phyloP scores from a whole-genome alignment of 2,329 filamentous ascomycete species.

The Lachnellula subtilissima region DNA sequence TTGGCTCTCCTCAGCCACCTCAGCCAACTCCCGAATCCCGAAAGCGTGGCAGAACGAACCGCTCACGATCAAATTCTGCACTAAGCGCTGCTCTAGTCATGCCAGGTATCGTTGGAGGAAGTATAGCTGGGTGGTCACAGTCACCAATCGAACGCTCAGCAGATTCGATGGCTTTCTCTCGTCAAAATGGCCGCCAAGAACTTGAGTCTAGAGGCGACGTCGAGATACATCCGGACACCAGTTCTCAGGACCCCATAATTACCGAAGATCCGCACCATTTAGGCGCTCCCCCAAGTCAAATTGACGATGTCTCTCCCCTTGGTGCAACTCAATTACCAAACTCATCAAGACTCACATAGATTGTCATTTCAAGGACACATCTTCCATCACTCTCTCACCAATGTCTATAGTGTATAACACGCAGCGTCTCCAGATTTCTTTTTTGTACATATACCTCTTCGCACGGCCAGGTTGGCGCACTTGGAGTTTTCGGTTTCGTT shows the following conservation, averaged over 20 bases:
- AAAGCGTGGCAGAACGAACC: constrained; percentile 61
- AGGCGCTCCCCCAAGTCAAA: constrained; percentile 27
- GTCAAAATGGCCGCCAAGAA: constrained; percentile 29
- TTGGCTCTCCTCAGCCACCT: constrained; percentile 36
- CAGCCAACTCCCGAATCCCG: constrained; percentile 56
- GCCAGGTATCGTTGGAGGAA: constrained; percentile 77
- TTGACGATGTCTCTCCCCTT: constrained; percentile 18
- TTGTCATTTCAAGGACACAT: not conserved
- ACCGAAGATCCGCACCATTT: constrained; percentile 35
- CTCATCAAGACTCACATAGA: not conserved
- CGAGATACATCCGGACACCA: constrained; percentile 46
- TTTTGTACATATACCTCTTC: constrained; percentile 11
- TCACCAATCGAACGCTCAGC: constrained; percentile 61
- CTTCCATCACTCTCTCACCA: not conserved
- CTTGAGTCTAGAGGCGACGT: constrained; percentile 39
- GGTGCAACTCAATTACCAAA: constrained; percentile 4
- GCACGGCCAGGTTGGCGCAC: not conserved
- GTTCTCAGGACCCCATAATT: constrained; percentile 41
- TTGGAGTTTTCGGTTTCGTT: not conserved
- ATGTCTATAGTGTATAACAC: constrained; percentile 14
- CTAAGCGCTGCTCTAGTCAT: constrained; percentile 72
- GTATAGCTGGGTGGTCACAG: constrained; percentile 75
- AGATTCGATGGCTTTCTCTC: constrained; percentile 28
- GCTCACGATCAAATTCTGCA: constrained; percentile 61
- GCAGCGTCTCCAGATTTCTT: not conserved